Evolutionary conservation across 768 basidiomycete genomes (phyloP).

Genomic region (Pulveroboletus frians): DNA sequence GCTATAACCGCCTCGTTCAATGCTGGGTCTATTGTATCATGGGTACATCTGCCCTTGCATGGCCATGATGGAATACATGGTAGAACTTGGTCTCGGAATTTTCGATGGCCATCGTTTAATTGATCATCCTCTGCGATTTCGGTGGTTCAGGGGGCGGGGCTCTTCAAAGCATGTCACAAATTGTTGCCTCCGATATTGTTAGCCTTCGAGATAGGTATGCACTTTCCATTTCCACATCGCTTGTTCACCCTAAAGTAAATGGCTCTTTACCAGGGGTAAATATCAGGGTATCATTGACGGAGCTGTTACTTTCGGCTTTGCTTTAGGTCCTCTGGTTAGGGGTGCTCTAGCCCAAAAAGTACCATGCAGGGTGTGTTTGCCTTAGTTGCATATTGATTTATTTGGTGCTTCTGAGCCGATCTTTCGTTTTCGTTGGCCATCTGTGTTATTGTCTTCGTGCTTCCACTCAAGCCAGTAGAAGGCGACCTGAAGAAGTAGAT

Average conservation of each 20-base stretch:
- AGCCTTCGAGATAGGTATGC: constrained; percentile 58
- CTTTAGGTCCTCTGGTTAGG: constrained; percentile 63
- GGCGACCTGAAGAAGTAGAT: constrained; percentile 51
- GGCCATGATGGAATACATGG: constrained; percentile 58
- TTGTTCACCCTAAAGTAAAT: neutral
- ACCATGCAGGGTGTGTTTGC: constrained; percentile 50
- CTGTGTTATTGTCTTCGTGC: constrained; percentile 51
- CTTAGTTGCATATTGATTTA: neutral
- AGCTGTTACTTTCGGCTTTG: constrained; percentile 50
- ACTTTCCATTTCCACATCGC: neutral
- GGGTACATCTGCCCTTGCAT: constrained; percentile 64
- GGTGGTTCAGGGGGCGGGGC: constrained; percentile 71
- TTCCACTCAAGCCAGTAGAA: constrained; percentile 65
- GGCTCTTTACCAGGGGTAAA: constrained; percentile 47
- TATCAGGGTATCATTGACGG: constrained; percentile 72
- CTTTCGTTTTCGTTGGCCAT: constrained; percentile 56
- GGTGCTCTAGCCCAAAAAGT: constrained; percentile 59
- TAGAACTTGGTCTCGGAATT: constrained; percentile 62
- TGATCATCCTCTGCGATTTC: constrained; percentile 66
- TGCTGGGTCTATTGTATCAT: constrained; percentile 42
- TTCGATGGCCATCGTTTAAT: constrained; percentile 55
- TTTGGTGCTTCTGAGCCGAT: constrained; percentile 73
- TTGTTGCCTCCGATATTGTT: constrained; percentile 69
- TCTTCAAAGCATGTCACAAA: constrained; percentile 64
- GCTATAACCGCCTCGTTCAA: constrained; percentile 63